Evolutionary conservation across 257 asterid genomes (phyloP).

Genomic region (Echites panduratus): DNA sequence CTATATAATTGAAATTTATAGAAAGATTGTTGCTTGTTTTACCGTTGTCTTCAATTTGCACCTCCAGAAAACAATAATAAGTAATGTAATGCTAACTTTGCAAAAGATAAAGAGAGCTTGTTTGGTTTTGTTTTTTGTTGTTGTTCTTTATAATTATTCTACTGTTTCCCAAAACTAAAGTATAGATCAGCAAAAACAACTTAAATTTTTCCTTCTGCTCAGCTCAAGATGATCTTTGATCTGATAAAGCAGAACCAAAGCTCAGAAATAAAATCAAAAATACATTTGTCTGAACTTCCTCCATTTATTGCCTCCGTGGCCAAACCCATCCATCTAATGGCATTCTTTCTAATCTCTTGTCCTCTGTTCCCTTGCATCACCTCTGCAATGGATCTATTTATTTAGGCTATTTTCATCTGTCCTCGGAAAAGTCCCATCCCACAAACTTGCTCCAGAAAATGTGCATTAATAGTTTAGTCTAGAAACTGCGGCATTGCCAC

Average conservation of each 20-base stretch:
- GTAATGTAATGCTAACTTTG: not conserved
- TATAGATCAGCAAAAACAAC: not conserved
- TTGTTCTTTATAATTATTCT: not conserved
- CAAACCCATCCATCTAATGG: slow-evolving; percentile 28
- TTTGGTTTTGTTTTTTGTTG: too few species aligned
- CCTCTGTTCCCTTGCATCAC: slow-evolving; percentile 35
- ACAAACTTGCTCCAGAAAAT: slow-evolving; percentile 50
- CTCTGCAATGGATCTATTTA: slow-evolving; percentile 28
- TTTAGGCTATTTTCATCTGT: slow-evolving; percentile 26
- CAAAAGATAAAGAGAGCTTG: not conserved
- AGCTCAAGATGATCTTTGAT: not conserved
- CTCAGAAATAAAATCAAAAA: slow-evolving; percentile 31
- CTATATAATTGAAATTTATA: not conserved
- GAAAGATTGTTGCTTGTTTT: not conserved
- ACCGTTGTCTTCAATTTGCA: not conserved
- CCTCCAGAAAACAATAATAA: not conserved
- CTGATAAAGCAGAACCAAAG: not conserved
- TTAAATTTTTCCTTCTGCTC: not conserved
- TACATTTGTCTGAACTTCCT: slow-evolving; percentile 44
- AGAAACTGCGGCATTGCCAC: slow-evolving; percentile 55
- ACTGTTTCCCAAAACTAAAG: too few species aligned
- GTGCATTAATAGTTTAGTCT: slow-evolving; percentile 49
- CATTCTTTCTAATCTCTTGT: slow-evolving; percentile 29
- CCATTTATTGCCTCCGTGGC: slow-evolving; percentile 43
- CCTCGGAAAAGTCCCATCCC: slow-evolving; percentile 32